A percentile compares a stretch with the other conserved stretches of the same genome.
These are phyloP conservation scores for Sambucus nigra DNA, from an alignment of 129 eudicot genomes.

Conservation along the genomic window DNA sequence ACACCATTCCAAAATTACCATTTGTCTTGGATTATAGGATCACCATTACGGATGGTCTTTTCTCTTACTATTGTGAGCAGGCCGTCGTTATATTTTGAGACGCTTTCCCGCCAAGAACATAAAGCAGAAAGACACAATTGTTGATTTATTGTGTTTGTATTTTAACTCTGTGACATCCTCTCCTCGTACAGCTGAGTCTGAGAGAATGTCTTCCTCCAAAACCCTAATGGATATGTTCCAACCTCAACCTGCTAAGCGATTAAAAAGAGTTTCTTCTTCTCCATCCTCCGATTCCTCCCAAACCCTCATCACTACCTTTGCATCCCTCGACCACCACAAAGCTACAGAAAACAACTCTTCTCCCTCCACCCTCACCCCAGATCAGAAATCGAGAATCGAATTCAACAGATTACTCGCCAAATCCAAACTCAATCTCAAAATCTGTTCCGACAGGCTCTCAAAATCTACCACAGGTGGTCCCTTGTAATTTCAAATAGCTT, in stretches of 20 bases:
- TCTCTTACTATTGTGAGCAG: too few species aligned
- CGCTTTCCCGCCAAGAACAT: too few species aligned
- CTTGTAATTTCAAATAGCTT: neutral
- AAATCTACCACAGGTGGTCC: slow-evolving; percentile 33
- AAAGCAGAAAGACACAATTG: too few species aligned
- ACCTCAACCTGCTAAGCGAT: slow-evolving; percentile 59
- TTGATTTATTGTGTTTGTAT: too few species aligned
- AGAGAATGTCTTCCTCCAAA: slow-evolving; percentile 44
- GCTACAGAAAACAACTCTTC: neutral
- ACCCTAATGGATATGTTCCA: slow-evolving; percentile 69
- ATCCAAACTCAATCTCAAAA: slow-evolving; percentile 57
- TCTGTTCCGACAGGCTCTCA: slow-evolving; percentile 46
- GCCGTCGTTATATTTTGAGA: too few species aligned
- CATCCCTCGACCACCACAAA: slow-evolving; percentile 13
- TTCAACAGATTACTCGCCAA: slow-evolving; percentile 51
- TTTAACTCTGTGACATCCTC: too few species aligned
- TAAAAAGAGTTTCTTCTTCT: slow-evolving; percentile 26
- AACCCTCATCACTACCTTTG: slow-evolving; percentile 12
- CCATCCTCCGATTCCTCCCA: slow-evolving; percentile 16
- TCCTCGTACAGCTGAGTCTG: too few species aligned
- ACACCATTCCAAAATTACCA: too few species aligned
- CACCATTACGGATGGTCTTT: too few species aligned
- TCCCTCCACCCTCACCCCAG: slow-evolving; percentile 31
- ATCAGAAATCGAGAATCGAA: slow-evolving; percentile 50
- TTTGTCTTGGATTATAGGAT: too few species aligned